Evolutionary conservation across 176 grass and related monocot genomes (phyloP), one percentile per base, ranked within the genome.

Genomic region (Eragrostis curvula): DNA sequence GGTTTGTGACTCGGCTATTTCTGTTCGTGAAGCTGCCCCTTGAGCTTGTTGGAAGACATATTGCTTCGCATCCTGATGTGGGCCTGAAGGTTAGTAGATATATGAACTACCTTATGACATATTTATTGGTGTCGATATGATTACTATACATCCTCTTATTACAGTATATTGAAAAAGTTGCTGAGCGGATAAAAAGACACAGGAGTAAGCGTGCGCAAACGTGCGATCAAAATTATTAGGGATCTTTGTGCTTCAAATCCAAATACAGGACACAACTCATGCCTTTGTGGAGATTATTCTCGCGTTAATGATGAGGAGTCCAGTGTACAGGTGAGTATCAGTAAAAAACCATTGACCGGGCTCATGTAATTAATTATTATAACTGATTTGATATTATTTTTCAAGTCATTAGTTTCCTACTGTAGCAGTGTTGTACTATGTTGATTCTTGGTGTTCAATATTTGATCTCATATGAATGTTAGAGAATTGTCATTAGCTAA

Each of bases 281-380:
- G 96, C 93, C 50, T 99, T 99, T 92, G 94, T 92, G 40, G 93
- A 96, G 91, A 99, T 99, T 45, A 95, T 99, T 99, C 96, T 52
- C 96, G 96, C 72, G 96, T 99, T 84, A 99, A 93, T 73, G 96
- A 99, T 52, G 96, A 99, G 55, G 96, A 99, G 87, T 96, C 96
- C 63, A 99, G 96, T 72, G 89, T 99, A 84, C 96, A 99, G 96
- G 96, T 96, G 71, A 84, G 68, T 60, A 61, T 81, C n/a, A n/a
- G 52, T 64, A 11, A 66, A 71, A 76, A 71, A 65, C 2, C 4
- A 78, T 55, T 60, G 8, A 43, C n/a, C 3, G 39, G 56, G 72
- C 61, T 71, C 53, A 49, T 67, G 24, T 49, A 32, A 49, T 71
- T 53, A 28, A 72, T 47, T 77, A 66, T 55, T 30, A 28, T 89